Evolutionary conservation across 345 rosid genomes (phyloP).

Genomic region (Eucalyptus sp.): DNA sequence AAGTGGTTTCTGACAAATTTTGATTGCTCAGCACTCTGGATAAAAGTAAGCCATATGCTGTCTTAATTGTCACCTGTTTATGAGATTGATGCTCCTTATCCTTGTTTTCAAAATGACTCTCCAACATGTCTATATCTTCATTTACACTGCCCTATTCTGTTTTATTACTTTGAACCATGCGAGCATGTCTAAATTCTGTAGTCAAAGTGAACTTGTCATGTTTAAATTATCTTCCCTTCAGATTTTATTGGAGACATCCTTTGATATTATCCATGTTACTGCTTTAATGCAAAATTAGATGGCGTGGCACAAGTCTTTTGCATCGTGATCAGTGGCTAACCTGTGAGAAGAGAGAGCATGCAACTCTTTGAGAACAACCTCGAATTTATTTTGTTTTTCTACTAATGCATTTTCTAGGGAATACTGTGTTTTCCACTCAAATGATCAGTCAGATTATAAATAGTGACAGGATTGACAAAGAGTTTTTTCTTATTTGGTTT

Average conservation of each 20-base stretch:
- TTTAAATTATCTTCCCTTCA: neutral
- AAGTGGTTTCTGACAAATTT: slow-evolving; percentile 87
- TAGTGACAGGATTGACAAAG: neutral
- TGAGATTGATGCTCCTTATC: neutral
- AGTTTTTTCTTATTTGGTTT: neutral
- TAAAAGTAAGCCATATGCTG: slow-evolving; percentile 41
- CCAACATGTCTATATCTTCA: neutral
- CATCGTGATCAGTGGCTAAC: neutral
- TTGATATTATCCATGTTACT: neutral
- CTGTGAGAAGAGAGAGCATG: neutral
- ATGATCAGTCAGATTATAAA: neutral
- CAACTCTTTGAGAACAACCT: neutral
- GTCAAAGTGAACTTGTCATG: neutral
- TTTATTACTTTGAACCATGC: neutral
- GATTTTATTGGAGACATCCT: neutral
- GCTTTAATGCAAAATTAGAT: neutral
- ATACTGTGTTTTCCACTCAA: neutral
- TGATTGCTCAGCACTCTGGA: slow-evolving; percentile 89
- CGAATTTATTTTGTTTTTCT: neutral
- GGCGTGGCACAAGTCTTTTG: neutral
- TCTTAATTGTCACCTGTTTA: neutral
- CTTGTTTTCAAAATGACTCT: neutral
- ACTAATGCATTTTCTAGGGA: neutral
- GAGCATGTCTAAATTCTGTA: neutral
- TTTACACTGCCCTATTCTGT: neutral